Evolutionary conservation across 2,329 filamentous ascomycete genomes (phyloP), one percentile per base, ranked within the genome.

Genomic region (Septoria petroselini): DNA sequence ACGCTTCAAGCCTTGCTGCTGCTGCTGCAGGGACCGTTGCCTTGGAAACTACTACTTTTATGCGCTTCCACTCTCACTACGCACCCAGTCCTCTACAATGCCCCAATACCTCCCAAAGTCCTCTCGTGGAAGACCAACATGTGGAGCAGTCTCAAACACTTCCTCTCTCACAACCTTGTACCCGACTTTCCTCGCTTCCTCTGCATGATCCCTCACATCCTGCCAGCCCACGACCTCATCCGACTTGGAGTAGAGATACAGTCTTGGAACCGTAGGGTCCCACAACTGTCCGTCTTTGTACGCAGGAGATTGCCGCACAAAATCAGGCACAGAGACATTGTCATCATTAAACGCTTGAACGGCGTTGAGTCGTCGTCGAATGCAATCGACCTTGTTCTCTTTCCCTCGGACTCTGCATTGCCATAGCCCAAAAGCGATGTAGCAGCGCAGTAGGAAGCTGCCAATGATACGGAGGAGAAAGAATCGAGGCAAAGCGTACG

Each of bases 81-180:
- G 23, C 34, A 37, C 18, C 42, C 42, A 45, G 6, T 19, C 21
- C 23, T 45, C 23, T 31, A 45, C 42, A 19, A 46, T 18, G 17
- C 43, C 34, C 43, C 43, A 46, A 60, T 85, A 86, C 62, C 76
- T 71, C 25, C 72, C 72, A 1, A 76, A 74, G 48, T 82, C 75
- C 64, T 74, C 67, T 14, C 76, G 70, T 69, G 85, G 77, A 61
- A 85, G 81, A 1, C 78, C 80, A 14, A 83, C 82, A 64, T 86
- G 82, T 1, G 74, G 68, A 41, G 77, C 81, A 3, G 75, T 77
- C 41, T 80, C 73, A 54, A 85, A 85, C 23, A 76, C 59, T 50
- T 79, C 76, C 15, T 71, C 68, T 1, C 72, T 68, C 1, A 77
- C 74, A 17, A 15, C n/a, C 15, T 63, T 60, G 55, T 77, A 83